Conservation (phyloP, 768 basidiomycete genomes). For the Mycena galericulata region DNA sequence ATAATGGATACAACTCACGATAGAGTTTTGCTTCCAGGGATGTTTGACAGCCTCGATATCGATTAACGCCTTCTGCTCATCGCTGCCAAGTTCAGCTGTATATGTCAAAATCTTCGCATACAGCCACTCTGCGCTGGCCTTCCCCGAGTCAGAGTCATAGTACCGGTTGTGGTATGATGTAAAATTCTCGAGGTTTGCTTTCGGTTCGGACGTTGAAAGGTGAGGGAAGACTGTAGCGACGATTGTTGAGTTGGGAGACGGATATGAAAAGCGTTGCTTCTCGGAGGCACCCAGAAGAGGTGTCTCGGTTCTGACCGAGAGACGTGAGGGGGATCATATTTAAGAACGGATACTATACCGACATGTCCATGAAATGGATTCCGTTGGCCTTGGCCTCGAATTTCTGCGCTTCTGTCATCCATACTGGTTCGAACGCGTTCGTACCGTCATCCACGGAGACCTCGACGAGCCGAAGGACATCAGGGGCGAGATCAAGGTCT, state of each 20-base stretch:
- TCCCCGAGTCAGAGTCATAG: conserved; percentile 43
- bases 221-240: conserved; percentile 16
- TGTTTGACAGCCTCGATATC: conserved; percentile 21
- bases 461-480: conserved; percentile 66
- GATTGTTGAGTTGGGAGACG: conserved; percentile 28
- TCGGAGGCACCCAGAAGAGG: conserved; percentile 12
- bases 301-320: background rate
- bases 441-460: conserved; percentile 54
- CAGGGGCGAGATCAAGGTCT: conserved; percentile 64
- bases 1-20: conserved; percentile 7
- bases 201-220: conserved; percentile 49
- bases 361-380: conserved; percentile 27
- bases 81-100: conserved; percentile 23
- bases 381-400: conserved; percentile 27
- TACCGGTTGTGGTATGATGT: conserved; percentile 64
- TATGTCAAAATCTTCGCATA: conserved; percentile 22
- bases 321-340: no score
- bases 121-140: conserved; percentile 27
- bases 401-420: conserved; percentile 31
- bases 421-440: conserved; percentile 35
- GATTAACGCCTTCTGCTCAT: conserved; percentile 18
- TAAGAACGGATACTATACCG: background rate
- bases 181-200: conserved; percentile 58
- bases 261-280: conserved; percentile 23
- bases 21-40: conserved; percentile 26